Conservation (phyloP, 2,329 filamentous ascomycete species). For the Chaetomium globosum region DNA sequence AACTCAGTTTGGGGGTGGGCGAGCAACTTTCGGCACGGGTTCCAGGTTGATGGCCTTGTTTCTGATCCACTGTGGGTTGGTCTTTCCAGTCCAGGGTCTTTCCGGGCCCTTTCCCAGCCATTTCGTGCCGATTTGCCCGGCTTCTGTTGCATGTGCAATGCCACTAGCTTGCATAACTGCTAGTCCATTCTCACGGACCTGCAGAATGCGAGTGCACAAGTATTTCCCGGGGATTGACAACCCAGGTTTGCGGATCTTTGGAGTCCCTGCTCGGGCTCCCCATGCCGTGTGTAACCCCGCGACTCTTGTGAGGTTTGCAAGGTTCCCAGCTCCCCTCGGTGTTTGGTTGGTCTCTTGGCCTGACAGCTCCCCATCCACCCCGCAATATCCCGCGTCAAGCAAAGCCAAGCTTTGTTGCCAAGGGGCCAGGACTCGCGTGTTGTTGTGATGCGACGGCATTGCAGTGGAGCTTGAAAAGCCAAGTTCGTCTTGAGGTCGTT, state of each 20-base stretch:
- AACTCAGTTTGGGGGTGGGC: no score
- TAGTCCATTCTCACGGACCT: not conserved
- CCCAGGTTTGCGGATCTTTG: not conserved
- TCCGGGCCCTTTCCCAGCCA: no score
- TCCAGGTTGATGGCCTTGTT: not conserved
- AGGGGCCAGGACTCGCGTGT: not conserved
- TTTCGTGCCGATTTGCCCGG: not conserved
- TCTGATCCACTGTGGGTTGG: not conserved
- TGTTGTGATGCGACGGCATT: not conserved
- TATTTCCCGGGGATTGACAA: not conserved
- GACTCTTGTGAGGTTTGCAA: not conserved
- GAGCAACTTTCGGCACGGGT: not conserved
- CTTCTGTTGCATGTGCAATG: not conserved
- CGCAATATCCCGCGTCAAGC: conserved; percentile 7
- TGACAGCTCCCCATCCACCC: not conserved
- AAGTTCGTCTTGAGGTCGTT: not conserved
- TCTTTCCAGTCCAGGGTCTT: not conserved
- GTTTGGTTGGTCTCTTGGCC: not conserved
- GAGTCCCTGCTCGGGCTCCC: not conserved
- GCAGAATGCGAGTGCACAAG: not conserved
- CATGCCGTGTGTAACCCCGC: not conserved
- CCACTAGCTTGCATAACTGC: not conserved
- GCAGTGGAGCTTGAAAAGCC: not conserved
- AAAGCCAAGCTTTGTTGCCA: conserved; percentile 27
- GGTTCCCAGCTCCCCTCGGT: not conserved